These are phyloP conservation scores for Leccinum discolor DNA, from an alignment of 1,284 basidiomycete species.

Conservation along the genomic window DNA sequence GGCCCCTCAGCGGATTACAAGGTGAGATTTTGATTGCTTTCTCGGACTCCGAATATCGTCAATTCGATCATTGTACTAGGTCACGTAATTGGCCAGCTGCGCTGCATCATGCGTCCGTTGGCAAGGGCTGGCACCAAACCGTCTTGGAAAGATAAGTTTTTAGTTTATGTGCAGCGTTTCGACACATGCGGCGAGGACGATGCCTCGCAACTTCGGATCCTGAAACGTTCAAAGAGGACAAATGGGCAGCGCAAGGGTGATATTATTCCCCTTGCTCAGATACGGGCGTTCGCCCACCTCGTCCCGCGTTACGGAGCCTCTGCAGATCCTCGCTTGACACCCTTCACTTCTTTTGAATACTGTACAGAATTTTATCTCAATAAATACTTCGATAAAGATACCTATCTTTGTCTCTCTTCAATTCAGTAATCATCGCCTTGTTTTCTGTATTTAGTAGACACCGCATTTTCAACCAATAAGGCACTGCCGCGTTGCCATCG, in stretches of 20 bases:
- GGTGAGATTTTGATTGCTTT: background rate
- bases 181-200: background rate
- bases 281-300: background rate
- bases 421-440: background rate
- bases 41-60: background rate
- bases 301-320: background rate
- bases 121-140: background rate
- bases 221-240: background rate
- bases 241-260: background rate
- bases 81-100: background rate
- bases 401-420: background rate
- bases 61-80: background rate
- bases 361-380: background rate
- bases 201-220: background rate
- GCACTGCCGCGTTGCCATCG: background rate
- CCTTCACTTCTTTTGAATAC: background rate
- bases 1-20: background rate
- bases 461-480: background rate
- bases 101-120: background rate
- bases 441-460: background rate
- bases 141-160: background rate
- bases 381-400: constrained; percentile 1
- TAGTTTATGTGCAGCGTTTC: background rate
- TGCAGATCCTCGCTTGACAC: background rate
- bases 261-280: background rate